These are phyloP conservation scores for Cladosporium halotolerans DNA, from an alignment of 2,329 filamentous ascomycete species.

Conservation along the genomic window DNA sequence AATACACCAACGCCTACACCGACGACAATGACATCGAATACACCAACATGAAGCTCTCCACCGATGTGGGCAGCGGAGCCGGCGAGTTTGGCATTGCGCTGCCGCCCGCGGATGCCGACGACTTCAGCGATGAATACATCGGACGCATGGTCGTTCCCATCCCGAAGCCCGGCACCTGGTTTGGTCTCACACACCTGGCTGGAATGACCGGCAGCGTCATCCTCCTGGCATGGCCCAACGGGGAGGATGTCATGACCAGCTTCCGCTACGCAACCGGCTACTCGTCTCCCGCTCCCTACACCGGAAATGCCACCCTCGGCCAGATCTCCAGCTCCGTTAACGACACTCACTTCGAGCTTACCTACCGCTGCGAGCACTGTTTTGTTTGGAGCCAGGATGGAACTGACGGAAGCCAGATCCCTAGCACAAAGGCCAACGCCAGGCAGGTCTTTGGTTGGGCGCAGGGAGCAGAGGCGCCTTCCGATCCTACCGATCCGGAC, in stretches of 20 bases:
- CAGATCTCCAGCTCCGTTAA: conserved; percentile 55
- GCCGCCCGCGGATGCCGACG: conserved; percentile 37
- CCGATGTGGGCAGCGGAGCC: conserved; percentile 38
- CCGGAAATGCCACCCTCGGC: conserved; percentile 56
- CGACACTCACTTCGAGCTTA: conserved; percentile 52
- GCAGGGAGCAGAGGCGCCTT: conserved; percentile 23
- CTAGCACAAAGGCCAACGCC: conserved; percentile 29
- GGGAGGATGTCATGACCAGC: conserved; percentile 49
- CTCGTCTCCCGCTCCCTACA: conserved; percentile 52
- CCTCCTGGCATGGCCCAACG: conserved; percentile 52
- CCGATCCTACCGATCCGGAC: conserved; percentile 32
- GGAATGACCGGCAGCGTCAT: conserved; percentile 55
- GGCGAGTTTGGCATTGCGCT: conserved; percentile 52
- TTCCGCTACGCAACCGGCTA: conserved; percentile 57
- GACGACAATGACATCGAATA: conserved; percentile 48
- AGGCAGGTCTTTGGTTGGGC: conserved; percentile 27
- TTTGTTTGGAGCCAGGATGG: conserved; percentile 40
- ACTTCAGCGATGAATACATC: conserved; percentile 49
- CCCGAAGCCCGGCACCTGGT: conserved; percentile 47
- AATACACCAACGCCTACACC: conserved; percentile 42
- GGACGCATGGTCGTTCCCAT: conserved; percentile 48
- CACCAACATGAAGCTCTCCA: conserved; percentile 43
- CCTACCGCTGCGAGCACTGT: conserved; percentile 57
- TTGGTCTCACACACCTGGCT: conserved; percentile 51
- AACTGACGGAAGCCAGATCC: conserved; percentile 34